Conservation (phyloP, 768 basidiomycete species). For the Rossbeevera mucosa region DNA sequence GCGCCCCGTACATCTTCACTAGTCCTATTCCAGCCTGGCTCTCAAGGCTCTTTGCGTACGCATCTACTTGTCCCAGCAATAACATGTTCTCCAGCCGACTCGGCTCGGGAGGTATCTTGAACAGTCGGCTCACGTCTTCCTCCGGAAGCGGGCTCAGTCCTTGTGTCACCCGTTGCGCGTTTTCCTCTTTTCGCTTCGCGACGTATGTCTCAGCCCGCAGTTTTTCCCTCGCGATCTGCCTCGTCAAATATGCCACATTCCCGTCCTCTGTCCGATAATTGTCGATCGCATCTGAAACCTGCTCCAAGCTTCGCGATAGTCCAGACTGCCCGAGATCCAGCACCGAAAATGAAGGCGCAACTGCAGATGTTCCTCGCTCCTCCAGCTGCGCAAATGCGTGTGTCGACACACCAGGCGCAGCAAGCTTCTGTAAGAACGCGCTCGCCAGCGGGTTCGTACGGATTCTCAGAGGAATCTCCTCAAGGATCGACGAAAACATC, state of each 20-base stretch:
- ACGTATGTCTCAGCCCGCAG: slow-evolving; percentile 73
- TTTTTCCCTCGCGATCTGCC: slow-evolving; percentile 87
- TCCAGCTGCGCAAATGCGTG: slow-evolving; percentile 37
- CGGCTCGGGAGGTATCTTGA: slow-evolving; percentile 86
- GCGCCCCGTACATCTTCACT: slow-evolving; percentile 82
- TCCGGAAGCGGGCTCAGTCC: slow-evolving; percentile 84
- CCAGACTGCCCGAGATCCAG: slow-evolving; percentile 69
- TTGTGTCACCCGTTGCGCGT: slow-evolving; percentile 68
- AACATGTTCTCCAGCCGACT: slow-evolving; percentile 84
- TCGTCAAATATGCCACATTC: slow-evolving; percentile 81
- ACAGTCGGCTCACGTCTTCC: slow-evolving; percentile 77
- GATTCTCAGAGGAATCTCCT: slow-evolving; percentile 81
- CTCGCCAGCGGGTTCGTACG: slow-evolving; percentile 76
- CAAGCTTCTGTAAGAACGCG: slow-evolving; percentile 69
- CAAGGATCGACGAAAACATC: slow-evolving; percentile 81
- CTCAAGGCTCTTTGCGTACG: slow-evolving; percentile 72
- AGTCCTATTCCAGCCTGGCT: slow-evolving; percentile 55
- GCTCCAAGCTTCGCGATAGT: slow-evolving; percentile 73
- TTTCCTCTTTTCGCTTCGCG: slow-evolving; percentile 87
- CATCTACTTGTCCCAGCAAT: slow-evolving; percentile 83
- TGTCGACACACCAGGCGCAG: slow-evolving; percentile 38
- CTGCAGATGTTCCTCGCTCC: slow-evolving; percentile 34
- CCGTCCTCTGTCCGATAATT: slow-evolving; percentile 87
- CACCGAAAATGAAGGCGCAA: slow-evolving; percentile 60
- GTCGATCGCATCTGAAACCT: slow-evolving; percentile 82